Base-by-base conservation (phyloP, 495 filamentous ascomycete species). In the Neurospora hispaniola region DNA sequence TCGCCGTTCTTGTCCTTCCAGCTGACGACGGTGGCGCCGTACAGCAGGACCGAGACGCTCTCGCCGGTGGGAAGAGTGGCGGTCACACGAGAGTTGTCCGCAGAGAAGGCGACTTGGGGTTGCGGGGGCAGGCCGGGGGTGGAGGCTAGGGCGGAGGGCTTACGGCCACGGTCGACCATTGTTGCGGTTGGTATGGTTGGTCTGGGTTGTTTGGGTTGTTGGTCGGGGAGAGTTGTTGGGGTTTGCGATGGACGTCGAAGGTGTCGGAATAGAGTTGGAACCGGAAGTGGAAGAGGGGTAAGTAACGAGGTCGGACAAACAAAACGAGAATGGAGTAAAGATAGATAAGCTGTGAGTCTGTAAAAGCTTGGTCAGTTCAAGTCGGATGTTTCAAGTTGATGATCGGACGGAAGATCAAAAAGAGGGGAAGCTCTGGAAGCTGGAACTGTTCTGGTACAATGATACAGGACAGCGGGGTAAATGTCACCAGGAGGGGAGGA, bases 21-120 rank as follows among this genome's bases (percentile, higher is more conserved):
- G 76, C 90, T 93, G 72, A 91, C 91, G 72, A 98, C 90, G 11
- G 96, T 98, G 0, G 96, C 96, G 72, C 96, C 96, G 79, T 93
- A 92, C 12, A 98, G 89, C 69, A 98, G 86, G 68, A 99, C 86
- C 69, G 92, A 88, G 75, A 97, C 89, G 68, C 88, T 91, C 81
- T 98, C 94, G 74, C 96, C 93, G 12, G 91, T 91, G 12, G 96
- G 91, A 74, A 98, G 84, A 70, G 86, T 87, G 72, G 93, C 92
- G 39, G 88, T 87, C 54, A 97, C 88, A 40, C 84, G 82, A 72
- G 85, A 85, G 80, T 90, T 90, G 79, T 90, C 88, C 71, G 87
- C 79, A 10, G 87, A 85, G 81, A 93, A 87, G 79, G 87, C 88
- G 76, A 96, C 88, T 74, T 88, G 87, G 11, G 92, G 88, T 76